Base-by-base conservation (phyloP, 1,139 yeast genomes). In the Kodamaea derodonti region DNA sequence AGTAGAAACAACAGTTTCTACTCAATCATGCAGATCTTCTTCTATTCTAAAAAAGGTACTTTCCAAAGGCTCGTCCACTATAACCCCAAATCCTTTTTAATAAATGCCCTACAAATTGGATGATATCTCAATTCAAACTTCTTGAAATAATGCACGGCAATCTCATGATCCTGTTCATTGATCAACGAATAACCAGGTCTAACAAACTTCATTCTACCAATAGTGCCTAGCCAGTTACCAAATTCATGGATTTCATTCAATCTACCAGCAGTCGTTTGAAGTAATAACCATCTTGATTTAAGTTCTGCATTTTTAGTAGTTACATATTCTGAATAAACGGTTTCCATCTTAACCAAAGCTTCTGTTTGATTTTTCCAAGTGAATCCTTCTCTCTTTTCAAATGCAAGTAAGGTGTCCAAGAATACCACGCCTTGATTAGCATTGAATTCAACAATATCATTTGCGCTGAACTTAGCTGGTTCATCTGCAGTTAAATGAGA, bases 121-220 rank as follows among this genome's bases (percentile, higher is more conserved):
- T 88, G 96, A 59, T 87, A 87, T 32, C 71, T 65, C 28, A 54
- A 51, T 53, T 79, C 77, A 54, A 69, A 72, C 52, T 70, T 70
- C 30, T 62, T 63, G 62, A 84, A 88, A 14, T 87, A 84, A 3
- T 56, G 56, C 15, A 81, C 51, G 0, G 96, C 96, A 46, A 80
- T 63, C 10, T 70, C 62, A 33, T 75, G 77, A 54, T 85, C 84
- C 17, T 82, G 90, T 15, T 64, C 53, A 53, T 78, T 72, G 41
- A 88, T 66, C 42, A 79, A 62, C 26, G 77, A 71, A 62, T 76
- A 87, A 2, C 95, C 88, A 17, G 96, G 95, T 57, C 96, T 75
- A 26, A 86, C 95, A 55, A 80, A 88, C 67, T 88, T 88, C 96
- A 88, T 88, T 67, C 97, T 76, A 15, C 97, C 97, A 18, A 87